Evolutionary conservation across 371 early-diverging fungal genomes (phyloP), one percentile per base, ranked within the genome.

Genomic region (Zychaea mexicana): DNA sequence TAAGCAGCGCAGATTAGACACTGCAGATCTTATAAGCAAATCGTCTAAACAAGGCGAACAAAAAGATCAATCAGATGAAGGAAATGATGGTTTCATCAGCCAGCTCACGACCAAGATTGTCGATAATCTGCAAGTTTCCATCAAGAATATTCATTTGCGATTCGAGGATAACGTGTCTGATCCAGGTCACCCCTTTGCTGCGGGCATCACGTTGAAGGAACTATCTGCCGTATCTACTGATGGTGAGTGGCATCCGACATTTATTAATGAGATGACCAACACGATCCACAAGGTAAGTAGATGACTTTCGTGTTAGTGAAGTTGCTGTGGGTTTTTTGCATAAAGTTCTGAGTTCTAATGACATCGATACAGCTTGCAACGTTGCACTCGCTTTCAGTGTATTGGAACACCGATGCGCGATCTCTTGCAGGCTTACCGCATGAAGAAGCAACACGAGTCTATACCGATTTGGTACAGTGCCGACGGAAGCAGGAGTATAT

Each of bases 101-200:
- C 92, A 90, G 69, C 76, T 95, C 7, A 83, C 90, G 2, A 89
- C 91, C 3, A 92, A 93, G 69, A 86, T 96, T 30, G 81, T 96
- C 28, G 93, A 96, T 69, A 96, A 96, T 69, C 67, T 96, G 45
- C 94, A 96, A 69, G 80, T 96, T 6, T 84, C 88, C n/a, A 91
- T 96, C 73, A 87, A 87, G 54, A 92, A 92, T 72, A 93, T 96
- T 32, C 95, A 95, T 69, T 81, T 96, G 63, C 78, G 94, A 10
- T 96, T 92, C 65, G 94, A 93, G 67, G 96, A 96, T 71, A 71
- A 76, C 10, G 61, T 84, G 52, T 89, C 88, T 32, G 82, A 84
- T 71, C 86, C 87, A 2, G 80, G 85, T 38, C 82, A 81, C 52
- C 88, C 88, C 45, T 91, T 93, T 70, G 84, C 92, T 0, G 84